Percentiles rank a stretch among this genome's conserved stretches.
Evolutionary conservation across 768 basidiomycete genomes (phyloP).

Genomic region (Kondoa malvinella): DNA sequence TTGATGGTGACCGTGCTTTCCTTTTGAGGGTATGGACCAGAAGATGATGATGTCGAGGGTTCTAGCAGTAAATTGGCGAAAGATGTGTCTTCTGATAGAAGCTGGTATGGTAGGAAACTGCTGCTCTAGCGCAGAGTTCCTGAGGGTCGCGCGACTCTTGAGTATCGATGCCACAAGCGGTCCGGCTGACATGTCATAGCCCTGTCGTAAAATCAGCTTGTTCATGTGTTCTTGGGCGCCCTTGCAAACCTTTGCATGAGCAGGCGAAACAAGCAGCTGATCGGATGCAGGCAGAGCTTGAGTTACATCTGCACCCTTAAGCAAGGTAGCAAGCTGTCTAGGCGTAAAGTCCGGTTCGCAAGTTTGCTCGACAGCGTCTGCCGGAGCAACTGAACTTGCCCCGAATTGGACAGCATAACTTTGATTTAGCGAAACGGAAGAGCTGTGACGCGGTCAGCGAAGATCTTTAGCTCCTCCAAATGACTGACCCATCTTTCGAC

Average conservation of each 20-base stretch:
- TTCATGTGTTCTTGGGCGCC: not conserved
- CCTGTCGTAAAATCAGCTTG: not conserved
- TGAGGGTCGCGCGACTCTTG: not conserved
- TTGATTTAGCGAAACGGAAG: not conserved
- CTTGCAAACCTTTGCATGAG: not conserved
- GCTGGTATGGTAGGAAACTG: conserved; percentile 9
- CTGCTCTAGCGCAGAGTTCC: not conserved
- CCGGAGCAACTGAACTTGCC: not conserved
- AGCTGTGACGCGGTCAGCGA: not conserved
- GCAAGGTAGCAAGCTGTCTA: not conserved
- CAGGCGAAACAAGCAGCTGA: not conserved
- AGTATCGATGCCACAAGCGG: conserved; percentile 2
- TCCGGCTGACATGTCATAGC: not conserved
- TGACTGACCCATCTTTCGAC: too few species aligned
- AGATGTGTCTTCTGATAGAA: not conserved
- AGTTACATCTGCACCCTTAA: not conserved
- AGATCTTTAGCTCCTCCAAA: not conserved
- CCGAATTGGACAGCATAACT: not conserved
- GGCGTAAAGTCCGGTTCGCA: not conserved
- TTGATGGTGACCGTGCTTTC: not conserved
- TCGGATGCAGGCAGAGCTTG: not conserved
- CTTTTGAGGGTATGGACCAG: conserved; percentile 1
- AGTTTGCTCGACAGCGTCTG: not conserved
- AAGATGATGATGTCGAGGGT: conserved; percentile 1
- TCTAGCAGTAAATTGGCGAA: not conserved